A percentile compares a stretch with the other conserved stretches of the same genome.
Conservation (phyloP, 192 early-diverging fungal species). For the Mortierella antarctica region DNA sequence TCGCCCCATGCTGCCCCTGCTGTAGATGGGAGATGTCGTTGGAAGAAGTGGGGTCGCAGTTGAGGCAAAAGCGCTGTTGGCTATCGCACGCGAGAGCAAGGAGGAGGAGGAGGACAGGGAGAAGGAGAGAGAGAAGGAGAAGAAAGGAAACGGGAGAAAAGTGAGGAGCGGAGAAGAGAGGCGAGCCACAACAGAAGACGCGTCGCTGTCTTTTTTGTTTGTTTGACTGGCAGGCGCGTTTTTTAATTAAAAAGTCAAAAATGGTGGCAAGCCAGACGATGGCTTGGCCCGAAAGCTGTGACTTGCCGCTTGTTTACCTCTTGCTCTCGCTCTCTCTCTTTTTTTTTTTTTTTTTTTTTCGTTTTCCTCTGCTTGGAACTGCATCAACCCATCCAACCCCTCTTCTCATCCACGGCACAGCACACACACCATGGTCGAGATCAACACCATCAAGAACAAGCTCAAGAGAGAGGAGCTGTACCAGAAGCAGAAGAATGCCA, state of each 20-base stretch:
- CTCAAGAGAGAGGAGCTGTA: constrained; percentile 86
- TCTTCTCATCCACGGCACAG: not conserved
- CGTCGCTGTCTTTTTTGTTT: no score
- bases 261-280: constrained; percentile 18
- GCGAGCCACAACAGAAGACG: no score
- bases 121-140: not conserved
- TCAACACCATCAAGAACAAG: constrained; percentile 83
- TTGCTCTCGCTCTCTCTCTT: constrained; percentile 2
- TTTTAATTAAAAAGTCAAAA: not conserved
- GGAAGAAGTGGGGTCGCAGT: no score
- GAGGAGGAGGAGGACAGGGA: not conserved
- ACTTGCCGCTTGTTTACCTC: constrained; percentile 9
- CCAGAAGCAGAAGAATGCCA: constrained; percentile 76
- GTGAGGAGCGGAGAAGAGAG: not conserved
- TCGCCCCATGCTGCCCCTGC: constrained; percentile 68
- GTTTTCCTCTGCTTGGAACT: not conserved
- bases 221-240: no score
- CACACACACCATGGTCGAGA: constrained; percentile 36
- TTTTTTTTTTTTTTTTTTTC: constrained; percentile 15
- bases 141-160: not conserved
- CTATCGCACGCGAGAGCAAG: no score
- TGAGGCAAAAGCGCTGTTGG: no score
- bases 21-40: no score
- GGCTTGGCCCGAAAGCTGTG: not conserved
- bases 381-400: not conserved